Evolutionary conservation across 305 asterid species (phyloP), one percentile per base, ranked within the genome.

Genomic region (Ilex paraguariensis): DNA sequence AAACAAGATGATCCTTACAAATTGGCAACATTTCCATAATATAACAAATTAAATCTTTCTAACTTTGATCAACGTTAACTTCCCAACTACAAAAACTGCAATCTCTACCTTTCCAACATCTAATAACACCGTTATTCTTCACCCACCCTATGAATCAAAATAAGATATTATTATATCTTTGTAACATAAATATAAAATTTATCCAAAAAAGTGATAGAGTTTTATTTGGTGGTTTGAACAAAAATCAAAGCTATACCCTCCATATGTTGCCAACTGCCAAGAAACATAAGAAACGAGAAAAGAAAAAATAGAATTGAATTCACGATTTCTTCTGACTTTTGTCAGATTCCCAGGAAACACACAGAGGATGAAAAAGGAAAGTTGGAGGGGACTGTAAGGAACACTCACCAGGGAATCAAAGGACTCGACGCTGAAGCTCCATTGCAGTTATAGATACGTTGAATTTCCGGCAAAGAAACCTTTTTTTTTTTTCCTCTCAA

Each of bases 21-120:
- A 21, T 21, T 21, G 28, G 28, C 28, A 21, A 21, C 28, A 57
- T 67, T 75, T 63, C 28, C 59, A 65, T 68, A 44, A 73, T 64
- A 80, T 81, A 81, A 60, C 83, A 69, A 32, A 76, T 72, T 44
- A 78, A 73, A 62, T 61, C 28, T 21, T 21, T 21, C 28, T 21
- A 21, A 21, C 28, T 21, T 21, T 21, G 28, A 21, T 21, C 28
- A 21, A 21, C 28, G 28, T 21, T 21, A 21, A 21, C 28, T 21
- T 17, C 21, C 1, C 1, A 17, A 17, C 21, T 0, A 21, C 82
- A 67, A 56, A 66, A 68, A 64, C 87, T 71, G 74, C 72, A 85
- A 54, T 73, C 66, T 68, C 95, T 82, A 64, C 75, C 78, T 50
- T 60, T 66, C 3, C 80, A 71, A 75, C 82, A 85, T 72, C 70